Evolutionary conservation across 495 filamentous ascomycete species (phyloP), one percentile per base, ranked within the genome.

Genomic region (Neurospora discreta): DNA sequence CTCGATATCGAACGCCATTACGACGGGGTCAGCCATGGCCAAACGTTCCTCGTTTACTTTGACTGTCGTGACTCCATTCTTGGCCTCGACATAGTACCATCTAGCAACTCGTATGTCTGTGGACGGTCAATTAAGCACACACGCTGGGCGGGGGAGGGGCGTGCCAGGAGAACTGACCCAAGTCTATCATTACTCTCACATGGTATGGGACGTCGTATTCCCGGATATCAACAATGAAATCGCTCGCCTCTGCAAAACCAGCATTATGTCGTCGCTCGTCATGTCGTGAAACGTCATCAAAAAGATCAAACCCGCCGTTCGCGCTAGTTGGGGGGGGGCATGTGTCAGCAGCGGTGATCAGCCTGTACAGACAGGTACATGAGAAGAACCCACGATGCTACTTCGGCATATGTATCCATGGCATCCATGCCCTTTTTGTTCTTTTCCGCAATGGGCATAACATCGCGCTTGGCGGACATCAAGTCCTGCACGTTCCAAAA

Each of bases 121-220:
- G 30, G 26, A 65, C 38, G 78, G 74, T 84, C 73, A 83, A 78
- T 41, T 15, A 33, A 9, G 43, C 16, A 8, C 13, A 16, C 65
- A 8, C 13, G 15, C 65, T 23, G 5, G 39, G 18, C n/a, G n/a
- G n/a, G n/a, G n/a, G n/a, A n/a, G 10, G 39, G 11, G 38, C 46
- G 26, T 30, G 15, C 16, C 7, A 42, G 41, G 68, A 30, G 36
- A 9, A 79, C 88, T 68, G 80, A 93, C 92, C 89, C 86, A 93
- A 89, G 81, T 99, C 95, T 84, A 99, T 98, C 78, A 94, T 91
- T 82, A 98, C 95, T 86, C 95, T 89, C 77, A 99, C 95, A 87
- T 99, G 95, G 83, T 99, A 99, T 76, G 94, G 95, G 77, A 99
- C 95, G 83, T 99, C 95, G 80, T 94, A 99, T 84, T 99, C 95